Base-by-base conservation (phyloP, 208 protist species). In the Eutreptiella sp. region DNA sequence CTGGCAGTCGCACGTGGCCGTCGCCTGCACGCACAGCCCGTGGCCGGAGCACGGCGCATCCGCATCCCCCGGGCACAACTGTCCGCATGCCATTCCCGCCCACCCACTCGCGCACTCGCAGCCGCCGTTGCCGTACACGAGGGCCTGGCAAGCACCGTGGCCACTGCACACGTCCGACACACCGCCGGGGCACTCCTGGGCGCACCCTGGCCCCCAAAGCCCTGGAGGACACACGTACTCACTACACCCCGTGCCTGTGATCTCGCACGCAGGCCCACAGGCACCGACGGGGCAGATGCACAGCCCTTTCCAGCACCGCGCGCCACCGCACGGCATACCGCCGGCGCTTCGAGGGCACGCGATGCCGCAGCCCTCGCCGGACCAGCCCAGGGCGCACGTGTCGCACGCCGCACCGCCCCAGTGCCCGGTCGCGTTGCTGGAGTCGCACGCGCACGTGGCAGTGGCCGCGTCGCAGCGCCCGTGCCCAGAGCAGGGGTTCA, bases 141-240 rank as follows among this genome's bases (percentile, higher is more conserved):
- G 19, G 26, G 16, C 43, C 9, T 28, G 21, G 43, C 43, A 64
- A 7, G 5, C 14, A 26, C 58, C 58, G n/a, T 50, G 5, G 9
- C 50, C n/a, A 45, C 9, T 38, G 59, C 59, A 65, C 24, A 7
- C 28, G 47, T 62, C 24, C 28, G 23, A 65, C 16, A 7, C 16
- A 16, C 58, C 58, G 16, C 9, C 19, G 21, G 7, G 50, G 34
- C 58, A 64, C 28, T 64, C 48, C 24, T 58, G 33, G 26, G 24
- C 9, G 43, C 58, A 64, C 9, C n/a, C 63, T 5, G 50, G 5
- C 31, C 58, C 58, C 19, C 19, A 64, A 9, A 45, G 50, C 16
- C 58, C 58, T 28, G 43, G n/a, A 9, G 43, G 21, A n/a, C 43
- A 48, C 9, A 24, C 16, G 21, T 57, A n/a, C n/a, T n/a, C n/a